Evolutionary conservation across 1,284 basidiomycete genomes (phyloP).

Genomic region (Wallemia ichthyophaga): DNA sequence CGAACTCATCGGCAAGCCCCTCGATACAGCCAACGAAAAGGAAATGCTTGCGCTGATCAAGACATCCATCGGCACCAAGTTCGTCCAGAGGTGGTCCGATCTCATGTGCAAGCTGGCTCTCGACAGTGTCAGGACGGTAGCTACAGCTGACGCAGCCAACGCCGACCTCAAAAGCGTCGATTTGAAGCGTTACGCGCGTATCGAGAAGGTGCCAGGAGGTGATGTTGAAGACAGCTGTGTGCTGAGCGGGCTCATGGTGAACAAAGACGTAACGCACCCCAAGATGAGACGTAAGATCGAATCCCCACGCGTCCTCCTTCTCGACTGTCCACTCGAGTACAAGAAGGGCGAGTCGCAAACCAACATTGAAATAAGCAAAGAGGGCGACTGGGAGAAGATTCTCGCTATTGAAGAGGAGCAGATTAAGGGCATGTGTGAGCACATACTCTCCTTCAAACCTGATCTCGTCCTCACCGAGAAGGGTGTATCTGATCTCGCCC

Average conservation of each 20-base stretch:
- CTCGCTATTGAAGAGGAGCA: slow-evolving; percentile 95
- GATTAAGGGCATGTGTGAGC: slow-evolving; percentile 61
- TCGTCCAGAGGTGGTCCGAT: slow-evolving; percentile 82
- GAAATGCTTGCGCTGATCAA: slow-evolving; percentile 95
- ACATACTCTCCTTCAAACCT: slow-evolving; percentile 75
- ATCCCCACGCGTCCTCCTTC: slow-evolving; percentile 61
- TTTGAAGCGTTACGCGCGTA: slow-evolving; percentile 87
- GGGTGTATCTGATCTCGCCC: slow-evolving; percentile 83
- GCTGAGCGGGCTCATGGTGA: slow-evolving; percentile 74
- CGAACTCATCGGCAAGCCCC: slow-evolving; percentile 57
- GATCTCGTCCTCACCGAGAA: slow-evolving; percentile 92
- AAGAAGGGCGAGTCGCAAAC: slow-evolving; percentile 98
- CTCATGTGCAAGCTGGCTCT: slow-evolving; percentile 90
- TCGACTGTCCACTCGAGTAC: slow-evolving; percentile 94
- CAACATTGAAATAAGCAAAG: slow-evolving; percentile 90
- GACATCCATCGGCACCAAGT: slow-evolving; percentile 97
- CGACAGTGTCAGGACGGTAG: slow-evolving; percentile 63
- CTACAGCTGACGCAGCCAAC: slow-evolving; percentile 22
- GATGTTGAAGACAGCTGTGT: slow-evolving; percentile 83
- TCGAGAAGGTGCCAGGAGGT: slow-evolving; percentile 90
- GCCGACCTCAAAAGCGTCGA: slow-evolving; percentile 59
- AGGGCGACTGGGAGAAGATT: slow-evolving; percentile 72
- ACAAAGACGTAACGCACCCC: slow-evolving; percentile 97
- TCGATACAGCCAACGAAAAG: slow-evolving; percentile 55
- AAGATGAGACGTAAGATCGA: slow-evolving; percentile 78